phyloP scores from a whole-genome alignment of 2,329 filamentous ascomycete genomes.

The Sclerotinia subarctica region DNA sequence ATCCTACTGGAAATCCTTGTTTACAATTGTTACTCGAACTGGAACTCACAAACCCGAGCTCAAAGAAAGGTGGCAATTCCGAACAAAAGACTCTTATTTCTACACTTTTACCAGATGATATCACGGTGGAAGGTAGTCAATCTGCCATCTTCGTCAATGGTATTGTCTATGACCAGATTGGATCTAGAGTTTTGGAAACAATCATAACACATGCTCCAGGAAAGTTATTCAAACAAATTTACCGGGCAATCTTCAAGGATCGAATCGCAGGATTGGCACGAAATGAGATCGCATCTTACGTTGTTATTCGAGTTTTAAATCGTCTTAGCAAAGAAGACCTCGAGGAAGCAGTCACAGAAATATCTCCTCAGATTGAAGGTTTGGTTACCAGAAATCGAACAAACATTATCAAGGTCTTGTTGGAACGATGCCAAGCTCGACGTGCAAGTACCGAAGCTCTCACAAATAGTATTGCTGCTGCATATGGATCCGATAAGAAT shows the following conservation, averaged over 20 bases:
- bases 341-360: conserved; percentile 65
- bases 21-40: conserved; percentile 88
- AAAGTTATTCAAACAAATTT: conserved; percentile 86
- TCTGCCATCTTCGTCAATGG: conserved; percentile 79
- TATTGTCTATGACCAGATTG: conserved; percentile 85
- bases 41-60: conserved; percentile 72
- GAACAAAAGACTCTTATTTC: conserved; percentile 59
- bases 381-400: conserved; percentile 74
- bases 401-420: conserved; percentile 74
- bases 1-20: conserved; percentile 87
- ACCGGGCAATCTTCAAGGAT: conserved; percentile 74
- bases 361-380: conserved; percentile 68
- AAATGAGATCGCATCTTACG: conserved; percentile 88
- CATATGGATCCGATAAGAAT: conserved; percentile 50
- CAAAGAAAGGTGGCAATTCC: conserved; percentile 58
- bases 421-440: conserved; percentile 77
- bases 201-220: conserved; percentile 78
- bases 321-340: conserved; percentile 85
- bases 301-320: conserved; percentile 77
- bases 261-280: conserved; percentile 77
- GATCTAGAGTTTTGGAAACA: conserved; percentile 84
- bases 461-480: conserved; percentile 51
- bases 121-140: conserved; percentile 68
- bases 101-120: conserved; percentile 75
- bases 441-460: conserved; percentile 54